phyloP scores from a whole-genome alignment of 2,329 filamentous ascomycete genomes.

The Fusarium sp. region DNA sequence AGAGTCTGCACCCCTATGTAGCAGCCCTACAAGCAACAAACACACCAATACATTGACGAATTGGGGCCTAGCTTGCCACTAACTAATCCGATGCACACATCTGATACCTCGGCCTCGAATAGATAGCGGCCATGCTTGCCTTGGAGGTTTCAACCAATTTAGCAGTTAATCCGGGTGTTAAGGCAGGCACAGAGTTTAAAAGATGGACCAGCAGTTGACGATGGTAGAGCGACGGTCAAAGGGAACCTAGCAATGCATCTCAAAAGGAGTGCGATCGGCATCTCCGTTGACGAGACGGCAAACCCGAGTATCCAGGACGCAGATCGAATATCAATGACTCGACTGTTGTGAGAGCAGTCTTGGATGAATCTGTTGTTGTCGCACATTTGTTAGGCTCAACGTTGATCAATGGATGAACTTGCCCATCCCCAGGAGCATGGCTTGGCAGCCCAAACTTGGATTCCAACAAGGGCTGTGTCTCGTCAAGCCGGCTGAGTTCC shows the following conservation, averaged over 20 bases:
- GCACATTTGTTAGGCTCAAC: constrained; percentile 16
- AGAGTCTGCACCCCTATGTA: background rate
- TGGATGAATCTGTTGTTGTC: constrained; percentile 14
- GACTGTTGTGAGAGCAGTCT: background rate
- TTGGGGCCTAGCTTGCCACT: background rate
- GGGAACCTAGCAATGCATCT: background rate
- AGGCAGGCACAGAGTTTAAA: background rate
- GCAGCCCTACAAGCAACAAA: background rate
- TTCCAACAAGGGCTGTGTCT: constrained; percentile 16
- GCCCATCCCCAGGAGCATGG: constrained; percentile 11
- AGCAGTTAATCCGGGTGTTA: background rate
- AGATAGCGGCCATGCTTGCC: background rate
- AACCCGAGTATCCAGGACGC: background rate
- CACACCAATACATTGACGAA: background rate
- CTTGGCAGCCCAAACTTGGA: constrained; percentile 15
- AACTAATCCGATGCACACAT: background rate
- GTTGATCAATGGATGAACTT: constrained; percentile 16
- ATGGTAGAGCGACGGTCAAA: background rate
- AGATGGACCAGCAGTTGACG: background rate
- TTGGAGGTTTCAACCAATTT: background rate
- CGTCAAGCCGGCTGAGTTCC: constrained; percentile 22
- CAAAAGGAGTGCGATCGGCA: background rate
- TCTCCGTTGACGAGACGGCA: background rate
- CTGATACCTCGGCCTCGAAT: constrained; percentile 1
- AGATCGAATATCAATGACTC: background rate